Evolutionary conservation across 169 alveolate genomes (phyloP).

Genomic region (Cryptosporidium sp.): DNA sequence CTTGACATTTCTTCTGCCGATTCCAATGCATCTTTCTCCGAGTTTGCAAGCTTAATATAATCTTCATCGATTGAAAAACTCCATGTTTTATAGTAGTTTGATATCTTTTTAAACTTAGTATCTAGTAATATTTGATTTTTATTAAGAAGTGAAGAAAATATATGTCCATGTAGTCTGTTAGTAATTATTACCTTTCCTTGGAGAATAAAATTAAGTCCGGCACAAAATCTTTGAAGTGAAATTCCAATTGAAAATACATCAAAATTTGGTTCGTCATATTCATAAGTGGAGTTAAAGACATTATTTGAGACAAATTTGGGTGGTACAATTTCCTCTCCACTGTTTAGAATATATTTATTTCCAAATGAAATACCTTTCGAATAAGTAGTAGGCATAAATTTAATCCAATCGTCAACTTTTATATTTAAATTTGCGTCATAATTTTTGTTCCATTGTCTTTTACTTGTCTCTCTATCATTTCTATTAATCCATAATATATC

Average conservation of each 20-base stretch:
- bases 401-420: conserved; percentile 60
- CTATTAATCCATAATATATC: conserved; percentile 73
- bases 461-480: conserved; percentile 51
- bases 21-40: conserved; percentile 47
- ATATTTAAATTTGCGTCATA: conserved; percentile 1
- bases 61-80: conserved; percentile 34
- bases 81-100: conserved; percentile 66
- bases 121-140: conserved; percentile 68
- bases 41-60: conserved; percentile 20
- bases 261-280: conserved; percentile 4
- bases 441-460: neutral
- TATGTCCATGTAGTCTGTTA: conserved; percentile 75
- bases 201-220: conserved; percentile 52
- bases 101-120: conserved; percentile 54
- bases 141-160: conserved; percentile 51
- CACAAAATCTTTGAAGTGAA: conserved; percentile 63
- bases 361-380: conserved; percentile 32
- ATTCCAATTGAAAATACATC: conserved; percentile 39
- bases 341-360: neutral
- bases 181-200: conserved; percentile 72
- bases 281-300: neutral
- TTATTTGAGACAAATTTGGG: neutral
- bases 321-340: neutral
- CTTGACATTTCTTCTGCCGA: conserved; percentile 12
- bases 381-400: conserved; percentile 41